These are phyloP conservation scores for Fusarium graminum DNA, from an alignment of 2,329 filamentous ascomycete species.

Conservation along the genomic window DNA sequence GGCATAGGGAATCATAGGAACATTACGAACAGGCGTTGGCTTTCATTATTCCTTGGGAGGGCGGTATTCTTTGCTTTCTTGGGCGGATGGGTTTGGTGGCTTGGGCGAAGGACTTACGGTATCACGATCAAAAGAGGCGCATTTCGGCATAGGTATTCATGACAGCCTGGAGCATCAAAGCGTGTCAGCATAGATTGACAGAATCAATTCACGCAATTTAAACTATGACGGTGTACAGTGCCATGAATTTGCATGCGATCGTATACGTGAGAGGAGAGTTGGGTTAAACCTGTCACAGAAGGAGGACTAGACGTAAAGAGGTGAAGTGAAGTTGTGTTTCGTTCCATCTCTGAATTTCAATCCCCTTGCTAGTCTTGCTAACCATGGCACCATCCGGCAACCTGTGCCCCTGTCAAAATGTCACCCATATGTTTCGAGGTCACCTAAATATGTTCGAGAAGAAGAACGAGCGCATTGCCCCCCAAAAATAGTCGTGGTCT, in stretches of 20 bases:
- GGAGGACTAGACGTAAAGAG: neutral
- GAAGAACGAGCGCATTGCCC: neutral
- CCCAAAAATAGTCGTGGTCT: conserved; percentile 10
- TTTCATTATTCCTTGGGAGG: conserved; percentile 39
- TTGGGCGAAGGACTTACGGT: conserved; percentile 20
- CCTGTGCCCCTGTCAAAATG: conserved; percentile 19
- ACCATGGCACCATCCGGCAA: conserved; percentile 28
- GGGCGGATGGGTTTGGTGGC: conserved; percentile 16
- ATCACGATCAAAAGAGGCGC: conserved; percentile 13
- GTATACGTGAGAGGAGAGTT: neutral
- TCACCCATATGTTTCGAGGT: conserved; percentile 29
- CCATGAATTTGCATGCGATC: neutral
- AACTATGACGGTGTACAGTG: neutral
- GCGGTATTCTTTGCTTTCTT: conserved; percentile 24
- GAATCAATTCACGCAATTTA: conserved; percentile 31
- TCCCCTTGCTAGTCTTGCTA: conserved; percentile 10
- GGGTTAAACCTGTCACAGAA: neutral
- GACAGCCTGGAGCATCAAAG: conserved; percentile 15
- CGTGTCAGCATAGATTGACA: conserved; percentile 45
- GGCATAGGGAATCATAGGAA: conserved; percentile 9
- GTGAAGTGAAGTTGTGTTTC: conserved; percentile 20
- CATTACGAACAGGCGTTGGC: conserved; percentile 34
- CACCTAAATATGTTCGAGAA: conserved; percentile 30
- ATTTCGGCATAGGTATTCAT: conserved; percentile 24
- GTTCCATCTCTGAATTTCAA: conserved; percentile 1